Conservation (phyloP, 176 grass and related monocot species). For the Thinopyrum elongatum region DNA sequence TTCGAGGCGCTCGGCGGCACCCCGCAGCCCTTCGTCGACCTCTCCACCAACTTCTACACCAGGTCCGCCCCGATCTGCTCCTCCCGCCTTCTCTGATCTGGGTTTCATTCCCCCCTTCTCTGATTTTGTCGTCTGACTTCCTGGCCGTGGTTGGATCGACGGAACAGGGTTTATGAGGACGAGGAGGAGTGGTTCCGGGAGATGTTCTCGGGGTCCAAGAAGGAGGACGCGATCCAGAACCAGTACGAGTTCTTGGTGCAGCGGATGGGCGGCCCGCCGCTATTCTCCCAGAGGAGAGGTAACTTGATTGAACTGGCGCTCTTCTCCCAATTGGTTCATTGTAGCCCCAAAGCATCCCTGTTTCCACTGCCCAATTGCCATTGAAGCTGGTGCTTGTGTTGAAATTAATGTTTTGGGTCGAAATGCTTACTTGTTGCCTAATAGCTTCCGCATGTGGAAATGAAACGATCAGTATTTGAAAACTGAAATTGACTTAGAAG, state of each 20-base stretch:
- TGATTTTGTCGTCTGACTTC: background rate
- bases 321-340: background rate
- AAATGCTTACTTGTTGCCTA: background rate
- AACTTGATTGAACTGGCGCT: background rate
- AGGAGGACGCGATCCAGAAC: conserved; percentile 94
- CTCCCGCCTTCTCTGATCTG: background rate
- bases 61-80: conserved; percentile 35
- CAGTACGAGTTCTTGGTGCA: conserved; percentile 97
- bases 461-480: background rate
- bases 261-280: conserved; percentile 90
- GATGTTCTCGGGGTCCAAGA: conserved; percentile 81
- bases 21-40: conserved; percentile 78
- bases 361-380: background rate
- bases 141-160: background rate
- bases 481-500: background rate
- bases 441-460: background rate
- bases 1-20: conserved; percentile 81
- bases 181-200: conserved; percentile 90
- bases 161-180: conserved; percentile 71
- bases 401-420: background rate
- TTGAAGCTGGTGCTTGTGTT: background rate
- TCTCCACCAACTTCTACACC: conserved; percentile 97
- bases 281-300: conserved; percentile 92
- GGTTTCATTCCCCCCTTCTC: background rate
- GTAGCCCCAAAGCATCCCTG: background rate